phyloP scores from a whole-genome alignment of 345 rosid genomes.

The Salix viminalis region DNA sequence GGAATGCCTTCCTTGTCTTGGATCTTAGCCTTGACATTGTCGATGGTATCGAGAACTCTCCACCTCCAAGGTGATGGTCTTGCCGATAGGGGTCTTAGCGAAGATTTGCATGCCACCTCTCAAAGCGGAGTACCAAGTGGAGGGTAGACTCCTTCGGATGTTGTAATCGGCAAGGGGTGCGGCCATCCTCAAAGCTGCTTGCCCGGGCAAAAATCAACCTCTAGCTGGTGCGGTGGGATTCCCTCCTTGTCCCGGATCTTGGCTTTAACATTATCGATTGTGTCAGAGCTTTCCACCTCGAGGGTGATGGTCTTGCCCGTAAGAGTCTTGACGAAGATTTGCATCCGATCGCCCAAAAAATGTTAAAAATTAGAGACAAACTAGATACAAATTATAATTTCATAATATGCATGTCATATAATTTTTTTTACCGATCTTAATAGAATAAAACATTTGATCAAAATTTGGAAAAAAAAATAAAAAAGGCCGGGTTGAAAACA shows the following conservation, averaged over 20 bases:
- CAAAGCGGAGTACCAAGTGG: conserved; percentile 33
- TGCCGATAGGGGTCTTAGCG: conserved; percentile 35
- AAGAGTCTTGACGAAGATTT: conserved; percentile 9
- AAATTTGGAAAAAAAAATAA: too few species aligned
- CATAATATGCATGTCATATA: neutral
- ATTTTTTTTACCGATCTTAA: neutral
- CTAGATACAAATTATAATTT: neutral
- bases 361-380: neutral
- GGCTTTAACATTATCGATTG: conserved; percentile 38
- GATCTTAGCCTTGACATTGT: conserved; percentile 38
- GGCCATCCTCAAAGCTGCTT: conserved; percentile 39
- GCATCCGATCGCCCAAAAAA: neutral
- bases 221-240: conserved; percentile 39
- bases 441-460: too few species aligned
- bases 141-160: conserved; percentile 40
- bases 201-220: conserved; percentile 37
- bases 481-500: neutral
- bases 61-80: conserved; percentile 38
- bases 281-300: conserved; percentile 37
- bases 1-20: conserved; percentile 50
- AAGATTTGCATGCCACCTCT: conserved; percentile 41
- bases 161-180: conserved; percentile 40
- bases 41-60: conserved; percentile 41
- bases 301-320: conserved; percentile 39
- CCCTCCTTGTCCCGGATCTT: conserved; percentile 44